phyloP scores from a whole-genome alignment of 176 grass and related monocot genomes.

The Avena insularis region DNA sequence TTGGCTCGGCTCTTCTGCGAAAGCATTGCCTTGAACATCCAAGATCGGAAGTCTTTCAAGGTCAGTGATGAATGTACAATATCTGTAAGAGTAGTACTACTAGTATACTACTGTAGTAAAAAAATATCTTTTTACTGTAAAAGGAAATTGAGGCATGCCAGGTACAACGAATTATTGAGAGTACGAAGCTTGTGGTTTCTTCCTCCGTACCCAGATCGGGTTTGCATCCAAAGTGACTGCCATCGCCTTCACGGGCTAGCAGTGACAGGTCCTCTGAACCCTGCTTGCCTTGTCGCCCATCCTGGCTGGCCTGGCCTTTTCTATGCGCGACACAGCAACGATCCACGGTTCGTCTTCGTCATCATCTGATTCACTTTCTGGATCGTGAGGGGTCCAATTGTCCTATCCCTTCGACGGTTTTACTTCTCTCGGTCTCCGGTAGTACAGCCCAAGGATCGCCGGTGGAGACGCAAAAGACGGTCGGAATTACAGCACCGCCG shows the following conservation, averaged over 20 bases:
- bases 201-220: neutral
- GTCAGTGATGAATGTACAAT: too few relatives aligned
- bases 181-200: neutral
- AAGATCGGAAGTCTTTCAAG: too few relatives aligned
- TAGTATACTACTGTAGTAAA: too few relatives aligned
- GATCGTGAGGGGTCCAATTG: neutral
- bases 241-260: conserved; percentile 39
- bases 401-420: conserved; percentile 20
- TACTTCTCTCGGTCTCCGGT: neutral
- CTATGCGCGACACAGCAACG: conserved; percentile 12
- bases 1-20: too few relatives aligned
- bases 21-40: too few relatives aligned
- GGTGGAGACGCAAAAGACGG: neutral
- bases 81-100: too few relatives aligned
- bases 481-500: neutral
- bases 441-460: neutral
- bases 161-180: neutral
- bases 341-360: conserved; percentile 5
- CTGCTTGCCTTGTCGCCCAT: neutral
- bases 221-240: neutral
- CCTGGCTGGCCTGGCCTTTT: neutral
- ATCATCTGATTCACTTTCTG: neutral
- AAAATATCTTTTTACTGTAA: too few relatives aligned
- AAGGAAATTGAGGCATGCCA: too few relatives aligned
- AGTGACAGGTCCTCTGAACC: conserved; percentile 21